A percentile compares a stretch with the other conserved stretches of the same genome.
phyloP scores from a whole-genome alignment of 495 filamentous ascomycete genomes.

The Aspergillus funiculosus region DNA sequence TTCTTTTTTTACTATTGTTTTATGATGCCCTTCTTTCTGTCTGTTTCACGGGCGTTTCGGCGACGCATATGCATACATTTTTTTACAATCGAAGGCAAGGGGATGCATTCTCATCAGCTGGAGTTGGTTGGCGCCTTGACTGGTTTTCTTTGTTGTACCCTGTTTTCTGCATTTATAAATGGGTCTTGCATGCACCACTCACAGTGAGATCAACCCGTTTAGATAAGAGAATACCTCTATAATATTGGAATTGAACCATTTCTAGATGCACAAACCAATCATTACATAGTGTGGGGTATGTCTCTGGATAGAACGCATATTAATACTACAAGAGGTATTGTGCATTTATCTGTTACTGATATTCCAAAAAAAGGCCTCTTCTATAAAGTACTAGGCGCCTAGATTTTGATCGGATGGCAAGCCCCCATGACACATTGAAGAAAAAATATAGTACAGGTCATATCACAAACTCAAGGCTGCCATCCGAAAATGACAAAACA shows the following conservation, averaged over 20 bases:
- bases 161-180: background rate
- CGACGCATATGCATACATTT: slow-evolving; percentile 16
- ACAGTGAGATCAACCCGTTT: background rate
- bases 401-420: too few species aligned
- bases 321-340: too few species aligned
- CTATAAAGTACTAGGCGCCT: too few species aligned
- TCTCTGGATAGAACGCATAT: too few species aligned
- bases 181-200: background rate
- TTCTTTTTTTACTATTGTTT: slow-evolving; percentile 8
- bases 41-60: slow-evolving; percentile 10
- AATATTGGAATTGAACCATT: too few species aligned
- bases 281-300: too few species aligned
- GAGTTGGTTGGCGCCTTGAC: slow-evolving; percentile 10
- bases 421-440: too few species aligned
- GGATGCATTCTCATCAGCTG: slow-evolving; percentile 4
- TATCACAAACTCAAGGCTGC: background rate
- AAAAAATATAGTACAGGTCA: slow-evolving; percentile 8
- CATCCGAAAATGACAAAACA: too few species aligned
- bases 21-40: slow-evolving; percentile 3
- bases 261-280: too few species aligned
- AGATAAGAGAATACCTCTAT: too few species aligned
- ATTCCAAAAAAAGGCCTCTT: too few species aligned
- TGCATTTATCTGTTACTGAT: too few species aligned
- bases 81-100: background rate
- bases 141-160: slow-evolving; percentile 5